These are phyloP conservation scores for Rhododendron simsii DNA, from an alignment of 148 eudicot genomes.

Conservation along the genomic window DNA sequence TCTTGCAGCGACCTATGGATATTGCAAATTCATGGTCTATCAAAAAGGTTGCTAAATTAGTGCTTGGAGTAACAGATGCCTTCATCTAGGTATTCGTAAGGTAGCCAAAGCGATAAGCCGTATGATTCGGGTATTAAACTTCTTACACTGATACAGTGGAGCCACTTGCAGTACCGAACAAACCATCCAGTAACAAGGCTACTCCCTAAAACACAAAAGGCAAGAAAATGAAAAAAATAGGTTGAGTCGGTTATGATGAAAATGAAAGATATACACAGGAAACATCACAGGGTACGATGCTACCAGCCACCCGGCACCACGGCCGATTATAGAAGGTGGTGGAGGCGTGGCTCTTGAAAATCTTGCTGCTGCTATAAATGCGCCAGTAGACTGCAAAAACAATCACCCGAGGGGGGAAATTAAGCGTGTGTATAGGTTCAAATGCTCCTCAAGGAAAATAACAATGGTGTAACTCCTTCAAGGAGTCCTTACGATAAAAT, in stretches of 20 bases:
- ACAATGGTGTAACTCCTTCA: neutral
- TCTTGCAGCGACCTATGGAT: neutral
- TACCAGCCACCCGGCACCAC: slow-evolving; percentile 92
- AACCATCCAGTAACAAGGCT: slow-evolving; percentile 64
- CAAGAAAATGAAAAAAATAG: neutral
- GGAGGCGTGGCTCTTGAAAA: slow-evolving; percentile 68
- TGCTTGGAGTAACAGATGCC: neutral
- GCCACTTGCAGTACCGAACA: slow-evolving; percentile 66
- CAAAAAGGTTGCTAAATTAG: neutral
- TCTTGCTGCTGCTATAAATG: slow-evolving; percentile 71
- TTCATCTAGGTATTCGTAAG: neutral
- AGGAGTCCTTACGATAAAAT: neutral
- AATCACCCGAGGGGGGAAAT: neutral
- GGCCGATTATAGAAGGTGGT: slow-evolving; percentile 72
- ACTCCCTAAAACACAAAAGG: slow-evolving; percentile 47
- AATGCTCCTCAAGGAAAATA: neutral
- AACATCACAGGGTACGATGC: slow-evolving; percentile 3
- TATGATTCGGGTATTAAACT: neutral
- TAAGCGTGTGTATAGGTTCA: neutral
- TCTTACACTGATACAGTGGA: slow-evolving; percentile 86
- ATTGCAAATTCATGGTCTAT: neutral
- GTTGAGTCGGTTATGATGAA: neutral
- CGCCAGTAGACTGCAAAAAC: slow-evolving; percentile 72
- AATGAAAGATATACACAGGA: neutral
- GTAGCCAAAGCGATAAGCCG: neutral